Percentiles rank a stretch among this genome's conserved stretches.
Evolutionary conservation across 176 grass and related monocot species (phyloP).

Genomic region (Oryza rufipogon): DNA sequence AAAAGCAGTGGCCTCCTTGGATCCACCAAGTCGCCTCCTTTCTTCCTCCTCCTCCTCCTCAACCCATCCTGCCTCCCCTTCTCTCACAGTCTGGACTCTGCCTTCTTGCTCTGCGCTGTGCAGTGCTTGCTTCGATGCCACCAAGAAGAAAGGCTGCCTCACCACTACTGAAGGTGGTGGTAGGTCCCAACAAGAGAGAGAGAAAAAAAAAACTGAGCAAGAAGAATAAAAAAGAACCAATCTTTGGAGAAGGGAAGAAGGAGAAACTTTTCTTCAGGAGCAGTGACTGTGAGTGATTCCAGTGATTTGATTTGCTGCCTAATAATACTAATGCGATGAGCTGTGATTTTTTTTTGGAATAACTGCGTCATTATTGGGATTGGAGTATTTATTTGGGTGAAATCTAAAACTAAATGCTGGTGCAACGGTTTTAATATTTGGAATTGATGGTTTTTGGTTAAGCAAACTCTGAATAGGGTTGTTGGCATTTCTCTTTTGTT

Average conservation of each 20-base stretch:
- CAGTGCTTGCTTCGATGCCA: conserved; percentile 36
- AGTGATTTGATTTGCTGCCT: conserved; percentile 34
- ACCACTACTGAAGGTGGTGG: conserved; percentile 8
- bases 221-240: neutral
- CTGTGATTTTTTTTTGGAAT: neutral
- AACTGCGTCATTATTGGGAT: neutral
- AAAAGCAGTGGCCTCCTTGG: conserved; percentile 19
- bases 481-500: neutral
- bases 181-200: conserved; percentile 27
- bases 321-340: neutral
- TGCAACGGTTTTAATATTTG: neutral
- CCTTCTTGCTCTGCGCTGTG: neutral
- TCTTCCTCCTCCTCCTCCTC: conserved; percentile 43
- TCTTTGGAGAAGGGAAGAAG: neutral
- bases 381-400: neutral
- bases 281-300: conserved; percentile 20
- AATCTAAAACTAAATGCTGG: neutral
- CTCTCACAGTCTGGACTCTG: neutral
- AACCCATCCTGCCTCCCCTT: conserved; percentile 34
- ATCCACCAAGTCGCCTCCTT: conserved; percentile 47
- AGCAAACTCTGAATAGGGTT: neutral
- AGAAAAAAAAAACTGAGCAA: neutral
- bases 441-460: neutral
- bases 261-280: neutral
- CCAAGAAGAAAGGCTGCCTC: conserved; percentile 39